phyloP scores from a whole-genome alignment of 306 rosid species.

The Cercis canadensis region DNA sequence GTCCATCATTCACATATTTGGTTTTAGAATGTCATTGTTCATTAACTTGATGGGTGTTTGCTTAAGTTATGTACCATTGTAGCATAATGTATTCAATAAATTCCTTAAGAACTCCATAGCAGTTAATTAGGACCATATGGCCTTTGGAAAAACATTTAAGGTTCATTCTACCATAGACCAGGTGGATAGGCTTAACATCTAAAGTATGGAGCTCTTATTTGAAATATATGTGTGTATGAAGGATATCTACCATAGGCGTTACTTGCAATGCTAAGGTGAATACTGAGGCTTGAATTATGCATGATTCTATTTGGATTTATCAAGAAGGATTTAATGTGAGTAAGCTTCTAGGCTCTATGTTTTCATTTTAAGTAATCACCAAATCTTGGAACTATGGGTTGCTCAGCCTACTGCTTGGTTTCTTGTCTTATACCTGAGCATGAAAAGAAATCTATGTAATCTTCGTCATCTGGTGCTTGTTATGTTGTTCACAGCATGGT shows the following conservation, averaged over 20 bases:
- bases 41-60: slow-evolving; percentile 13
- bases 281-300: neutral
- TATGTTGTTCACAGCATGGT: neutral
- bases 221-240: neutral
- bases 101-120: slow-evolving; percentile 18
- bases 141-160: too few species aligned
- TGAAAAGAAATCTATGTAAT: neutral
- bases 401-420: neutral
- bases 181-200: too few species aligned
- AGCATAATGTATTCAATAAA: neutral
- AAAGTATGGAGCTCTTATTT: too few species aligned
- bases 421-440: neutral
- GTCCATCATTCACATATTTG: slow-evolving; percentile 28
- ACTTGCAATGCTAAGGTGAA: slow-evolving; percentile 8
- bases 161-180: too few species aligned
- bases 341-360: neutral
- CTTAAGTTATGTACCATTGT: too few species aligned
- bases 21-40: neutral
- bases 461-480: neutral
- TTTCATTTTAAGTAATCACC: neutral
- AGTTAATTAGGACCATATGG: slow-evolving; percentile 6
- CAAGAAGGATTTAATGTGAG: neutral
- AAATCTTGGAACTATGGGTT: too few species aligned
- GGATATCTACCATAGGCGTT: slow-evolving; percentile 28
- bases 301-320: neutral